phyloP scores from a whole-genome alignment of 1,284 basidiomycete species.

The Tilletia walkeri region DNA sequence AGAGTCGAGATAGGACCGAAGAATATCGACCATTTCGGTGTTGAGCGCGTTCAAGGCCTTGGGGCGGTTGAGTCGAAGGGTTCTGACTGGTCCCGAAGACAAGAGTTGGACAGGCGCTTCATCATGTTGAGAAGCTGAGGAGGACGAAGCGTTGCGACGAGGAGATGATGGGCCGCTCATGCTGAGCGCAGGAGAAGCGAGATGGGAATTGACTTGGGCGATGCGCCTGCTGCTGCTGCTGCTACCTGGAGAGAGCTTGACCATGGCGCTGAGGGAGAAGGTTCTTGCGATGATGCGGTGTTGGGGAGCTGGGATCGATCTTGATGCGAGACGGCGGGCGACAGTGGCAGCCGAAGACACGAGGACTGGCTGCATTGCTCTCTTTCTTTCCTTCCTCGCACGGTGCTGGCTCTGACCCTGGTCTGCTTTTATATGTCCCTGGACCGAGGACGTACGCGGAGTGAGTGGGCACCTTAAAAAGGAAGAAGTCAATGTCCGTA shows the following conservation, averaged over 20 bases:
- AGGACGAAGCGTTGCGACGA: not conserved
- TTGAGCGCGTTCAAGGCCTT: conserved; percentile 83
- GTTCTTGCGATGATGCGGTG: too few species aligned
- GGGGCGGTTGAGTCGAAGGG: conserved; percentile 77
- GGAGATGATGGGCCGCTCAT: not conserved
- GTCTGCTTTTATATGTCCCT: too few species aligned
- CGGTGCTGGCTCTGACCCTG: too few species aligned
- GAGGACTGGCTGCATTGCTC: too few species aligned
- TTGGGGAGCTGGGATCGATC: too few species aligned
- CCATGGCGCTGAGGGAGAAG: not conserved
- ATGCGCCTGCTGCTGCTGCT: not conserved
- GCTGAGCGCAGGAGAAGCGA: not conserved
- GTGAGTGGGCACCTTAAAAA: too few species aligned
- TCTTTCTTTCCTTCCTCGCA: too few species aligned
- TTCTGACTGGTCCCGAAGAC: conserved; percentile 57
- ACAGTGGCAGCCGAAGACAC: too few species aligned
- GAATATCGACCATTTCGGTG: conserved; percentile 72
- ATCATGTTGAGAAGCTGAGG: not conserved
- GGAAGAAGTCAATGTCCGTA: too few species aligned
- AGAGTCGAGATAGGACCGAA: conserved; percentile 72
- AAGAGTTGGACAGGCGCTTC: conserved; percentile 6
- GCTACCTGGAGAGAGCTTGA: not conserved
- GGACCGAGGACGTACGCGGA: too few species aligned
- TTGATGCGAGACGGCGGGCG: too few species aligned
- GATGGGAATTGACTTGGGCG: conserved; percentile 2